Percentiles rank a stretch among this genome's conserved stretches.
Conservation (phyloP, 202 grass and related monocot genomes). For the Digitaria exilis region DNA sequence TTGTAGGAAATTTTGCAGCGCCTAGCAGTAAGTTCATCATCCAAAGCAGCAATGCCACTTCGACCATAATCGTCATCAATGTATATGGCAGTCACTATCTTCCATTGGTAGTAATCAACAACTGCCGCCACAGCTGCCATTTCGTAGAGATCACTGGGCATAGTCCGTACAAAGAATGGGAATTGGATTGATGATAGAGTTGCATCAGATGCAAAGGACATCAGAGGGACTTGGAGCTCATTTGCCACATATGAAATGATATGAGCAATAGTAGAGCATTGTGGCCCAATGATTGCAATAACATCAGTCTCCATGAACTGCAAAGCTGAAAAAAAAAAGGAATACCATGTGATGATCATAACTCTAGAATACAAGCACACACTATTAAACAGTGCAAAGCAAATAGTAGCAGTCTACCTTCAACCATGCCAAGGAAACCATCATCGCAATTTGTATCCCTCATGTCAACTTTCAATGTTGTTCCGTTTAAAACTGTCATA, state of each 20-base stretch:
- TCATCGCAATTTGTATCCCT: constrained; percentile 75
- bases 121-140: constrained; percentile 83
- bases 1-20: constrained; percentile 79
- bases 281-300: constrained; percentile 85
- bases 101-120: constrained; percentile 83
- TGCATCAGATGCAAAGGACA: constrained; percentile 87
- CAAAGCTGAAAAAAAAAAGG: constrained; percentile 50
- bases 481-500: constrained; percentile 70
- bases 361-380: background rate
- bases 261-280: constrained; percentile 81
- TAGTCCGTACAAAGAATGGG: constrained; percentile 84
- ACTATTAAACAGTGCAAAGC: constrained; percentile 9
- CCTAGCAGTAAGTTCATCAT: constrained; percentile 63
- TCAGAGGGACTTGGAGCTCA: constrained; percentile 79
- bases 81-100: constrained; percentile 75
- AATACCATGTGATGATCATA: constrained; percentile 23
- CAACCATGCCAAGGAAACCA: constrained; percentile 84
- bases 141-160: constrained; percentile 78
- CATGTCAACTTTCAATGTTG: constrained; percentile 49
- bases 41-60: constrained; percentile 86
- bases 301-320: constrained; percentile 89
- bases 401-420: constrained; percentile 55
- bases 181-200: constrained; percentile 79
- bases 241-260: constrained; percentile 74
- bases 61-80: constrained; percentile 87